phyloP scores from a whole-genome alignment of 176 grass and related monocot species.

The Echinochloa phyllopogon region DNA sequence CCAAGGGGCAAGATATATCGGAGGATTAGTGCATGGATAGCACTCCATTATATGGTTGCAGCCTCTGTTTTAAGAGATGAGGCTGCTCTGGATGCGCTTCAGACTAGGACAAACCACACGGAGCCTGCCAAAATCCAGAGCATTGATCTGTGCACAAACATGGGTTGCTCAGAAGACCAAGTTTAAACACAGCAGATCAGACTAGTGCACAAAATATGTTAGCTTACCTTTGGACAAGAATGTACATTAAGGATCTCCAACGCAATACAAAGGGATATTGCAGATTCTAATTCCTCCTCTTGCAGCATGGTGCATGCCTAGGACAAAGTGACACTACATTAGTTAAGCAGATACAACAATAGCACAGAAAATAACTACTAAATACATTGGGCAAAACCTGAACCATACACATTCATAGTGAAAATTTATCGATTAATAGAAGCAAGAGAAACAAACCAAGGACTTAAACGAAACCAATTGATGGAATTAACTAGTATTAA shows the following conservation, averaged over 20 bases:
- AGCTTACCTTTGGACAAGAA: slow-evolving; percentile 74
- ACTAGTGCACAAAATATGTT: not conserved
- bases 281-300: slow-evolving; percentile 88
- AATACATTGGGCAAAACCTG: not conserved
- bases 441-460: not conserved
- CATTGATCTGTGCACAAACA: slow-evolving; percentile 58
- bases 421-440: not conserved
- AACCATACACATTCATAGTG: not conserved
- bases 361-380: not conserved
- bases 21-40: slow-evolving; percentile 15
- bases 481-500: not conserved
- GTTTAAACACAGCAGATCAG: not conserved
- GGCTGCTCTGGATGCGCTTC: slow-evolving; percentile 74
- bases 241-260: slow-evolving; percentile 92
- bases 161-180: not conserved
- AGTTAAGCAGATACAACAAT: not conserved
- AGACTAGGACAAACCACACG: slow-evolving; percentile 67
- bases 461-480: not conserved
- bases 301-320: slow-evolving; percentile 93
- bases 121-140: slow-evolving; percentile 66
- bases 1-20: not conserved
- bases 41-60: slow-evolving; percentile 2
- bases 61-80: slow-evolving; percentile 43
- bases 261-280: slow-evolving; percentile 63
- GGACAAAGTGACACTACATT: slow-evolving; percentile 20